Conservation (phyloP, 345 rosid genomes). For the Carallia pectinifolia region DNA sequence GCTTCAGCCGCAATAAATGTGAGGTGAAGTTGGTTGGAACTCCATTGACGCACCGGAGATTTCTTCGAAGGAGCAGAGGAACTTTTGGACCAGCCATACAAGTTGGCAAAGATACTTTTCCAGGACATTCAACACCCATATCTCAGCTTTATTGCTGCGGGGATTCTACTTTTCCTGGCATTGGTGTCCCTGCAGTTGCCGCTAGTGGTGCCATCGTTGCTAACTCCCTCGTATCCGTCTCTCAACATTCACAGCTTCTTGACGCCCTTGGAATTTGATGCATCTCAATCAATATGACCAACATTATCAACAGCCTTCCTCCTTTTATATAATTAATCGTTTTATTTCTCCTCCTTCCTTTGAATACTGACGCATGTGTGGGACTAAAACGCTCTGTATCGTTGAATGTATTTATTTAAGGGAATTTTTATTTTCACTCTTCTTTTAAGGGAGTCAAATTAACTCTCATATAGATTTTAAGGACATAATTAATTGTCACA, state of each 20-base stretch:
- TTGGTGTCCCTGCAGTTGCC: conserved; percentile 90
- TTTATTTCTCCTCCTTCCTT: too few species aligned
- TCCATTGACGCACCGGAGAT: conserved; percentile 78
- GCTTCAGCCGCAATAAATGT: conserved; percentile 72
- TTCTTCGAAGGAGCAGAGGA: conserved; percentile 78
- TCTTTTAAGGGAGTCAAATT: too few species aligned
- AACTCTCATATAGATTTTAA: too few species aligned
- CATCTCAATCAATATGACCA: too few species aligned
- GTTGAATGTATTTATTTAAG: too few species aligned
- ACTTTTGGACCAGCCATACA: conserved; percentile 84
- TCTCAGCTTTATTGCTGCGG: conserved; percentile 80
- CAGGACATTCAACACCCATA: conserved; percentile 79
- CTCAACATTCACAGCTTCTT: conserved; percentile 78
- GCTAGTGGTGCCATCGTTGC: conserved; percentile 96
- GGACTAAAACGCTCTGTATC: too few species aligned
- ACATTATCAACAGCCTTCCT: too few species aligned
- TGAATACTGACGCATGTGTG: too few species aligned
- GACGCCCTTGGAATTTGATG: conserved; percentile 74
- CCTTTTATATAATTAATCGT: too few species aligned
- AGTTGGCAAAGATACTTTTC: conserved; percentile 78
- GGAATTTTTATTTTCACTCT: too few species aligned
- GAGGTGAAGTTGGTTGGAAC: conserved; percentile 85
- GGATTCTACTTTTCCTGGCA: conserved; percentile 93
- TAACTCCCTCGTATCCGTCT: conserved; percentile 70
- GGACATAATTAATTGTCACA: too few species aligned